Evolutionary conservation across 805 yeast genomes (phyloP).

Genomic region (Wickerhamiella cacticola): DNA sequence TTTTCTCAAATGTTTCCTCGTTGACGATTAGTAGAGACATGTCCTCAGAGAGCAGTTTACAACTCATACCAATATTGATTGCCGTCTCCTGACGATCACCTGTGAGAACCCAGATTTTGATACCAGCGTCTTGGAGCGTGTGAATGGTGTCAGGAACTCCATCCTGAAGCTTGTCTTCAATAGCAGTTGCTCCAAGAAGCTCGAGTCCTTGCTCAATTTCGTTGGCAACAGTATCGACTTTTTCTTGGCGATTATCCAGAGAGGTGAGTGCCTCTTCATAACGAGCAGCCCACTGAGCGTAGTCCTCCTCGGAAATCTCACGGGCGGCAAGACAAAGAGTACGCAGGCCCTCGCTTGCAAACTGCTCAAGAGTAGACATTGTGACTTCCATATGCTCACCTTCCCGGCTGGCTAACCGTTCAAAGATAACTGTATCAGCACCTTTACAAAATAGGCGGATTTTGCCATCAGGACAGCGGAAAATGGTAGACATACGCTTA

Average conservation of each 20-base stretch:
- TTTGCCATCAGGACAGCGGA: conserved; percentile 86
- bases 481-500: conserved; percentile 93
- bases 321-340: conserved; percentile 87
- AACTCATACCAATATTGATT: conserved; percentile 95
- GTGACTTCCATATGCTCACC: conserved; percentile 72
- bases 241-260: conserved; percentile 57
- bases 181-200: conserved; percentile 92
- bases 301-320: conserved; percentile 68
- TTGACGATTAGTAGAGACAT: conserved; percentile 86
- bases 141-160: conserved; percentile 98
- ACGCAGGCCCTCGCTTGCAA: conserved; percentile 91
- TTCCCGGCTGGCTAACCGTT: conserved; percentile 46
- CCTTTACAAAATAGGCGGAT: conserved; percentile 88
- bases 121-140: conserved; percentile 90
- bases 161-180: conserved; percentile 93
- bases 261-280: conserved; percentile 78
- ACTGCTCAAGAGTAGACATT: conserved; percentile 79
- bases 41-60: conserved; percentile 85
- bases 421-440: conserved; percentile 92
- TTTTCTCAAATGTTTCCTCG: conserved; percentile 72
- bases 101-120: conserved; percentile 93
- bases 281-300: conserved; percentile 49
- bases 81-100: conserved; percentile 99
- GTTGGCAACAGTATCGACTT: conserved; percentile 82
- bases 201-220: conserved; percentile 67